phyloP scores from a whole-genome alignment of 192 early-diverging fungal species.

The Rhizoclosmatium sp. region DNA sequence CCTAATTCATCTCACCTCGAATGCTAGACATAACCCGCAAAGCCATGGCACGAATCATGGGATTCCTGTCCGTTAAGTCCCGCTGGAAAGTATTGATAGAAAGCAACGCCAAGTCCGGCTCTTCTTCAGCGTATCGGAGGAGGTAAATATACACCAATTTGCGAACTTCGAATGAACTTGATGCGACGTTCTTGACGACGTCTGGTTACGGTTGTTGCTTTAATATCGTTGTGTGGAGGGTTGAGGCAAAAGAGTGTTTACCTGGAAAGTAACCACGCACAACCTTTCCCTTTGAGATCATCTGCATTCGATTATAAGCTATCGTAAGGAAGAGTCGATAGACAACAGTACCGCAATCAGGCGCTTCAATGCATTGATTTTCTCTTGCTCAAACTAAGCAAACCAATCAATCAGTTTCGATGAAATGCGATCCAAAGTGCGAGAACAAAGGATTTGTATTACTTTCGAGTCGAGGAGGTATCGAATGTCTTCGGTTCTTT shows the following conservation, averaged over 20 bases:
- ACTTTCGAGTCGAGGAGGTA: conserved; percentile 80
- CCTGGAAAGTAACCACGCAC: conserved; percentile 83
- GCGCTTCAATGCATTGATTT: conserved; percentile 89
- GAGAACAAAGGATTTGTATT: too few relatives aligned
- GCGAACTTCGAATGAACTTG: conserved; percentile 85
- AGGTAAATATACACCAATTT: conserved; percentile 98
- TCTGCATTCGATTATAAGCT: conserved; percentile 47
- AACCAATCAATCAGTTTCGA: neutral
- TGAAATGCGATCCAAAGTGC: neutral
- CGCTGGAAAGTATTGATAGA: conserved; percentile 99
- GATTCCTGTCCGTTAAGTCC: conserved; percentile 92
- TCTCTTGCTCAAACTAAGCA: conserved; percentile 80
- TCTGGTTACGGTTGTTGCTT: conserved; percentile 62
- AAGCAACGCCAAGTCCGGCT: conserved; percentile 93
- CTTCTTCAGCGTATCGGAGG: conserved; percentile 92
- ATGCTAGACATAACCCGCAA: conserved; percentile 96
- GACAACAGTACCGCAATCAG: conserved; percentile 76
- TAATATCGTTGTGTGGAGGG: neutral
- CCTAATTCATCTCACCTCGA: conserved; percentile 50
- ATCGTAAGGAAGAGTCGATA: neutral
- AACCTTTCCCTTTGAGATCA: conserved; percentile 90
- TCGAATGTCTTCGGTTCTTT: conserved; percentile 78
- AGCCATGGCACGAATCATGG: conserved; percentile 93
- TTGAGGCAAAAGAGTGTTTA: conserved; percentile 35
- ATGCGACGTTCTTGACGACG: conserved; percentile 98